Base-by-base conservation (phyloP, 495 filamentous ascomycete genomes). In the Penicillium samsonianum region DNA sequence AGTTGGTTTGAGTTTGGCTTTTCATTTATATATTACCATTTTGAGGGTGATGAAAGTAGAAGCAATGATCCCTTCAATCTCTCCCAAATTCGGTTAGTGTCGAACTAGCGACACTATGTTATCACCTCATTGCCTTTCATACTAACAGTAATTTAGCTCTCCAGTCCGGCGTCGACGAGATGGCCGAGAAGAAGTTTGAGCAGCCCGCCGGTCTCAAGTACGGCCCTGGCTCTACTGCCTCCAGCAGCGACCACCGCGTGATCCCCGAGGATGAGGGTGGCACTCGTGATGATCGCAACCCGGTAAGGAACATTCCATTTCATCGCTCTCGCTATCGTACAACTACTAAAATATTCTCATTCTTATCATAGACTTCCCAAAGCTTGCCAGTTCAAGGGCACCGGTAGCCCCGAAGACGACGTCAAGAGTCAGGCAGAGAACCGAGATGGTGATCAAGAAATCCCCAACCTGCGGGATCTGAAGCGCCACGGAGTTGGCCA, bases 261-360 rank as follows among this genome's bases (percentile, higher is more conserved):
- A 80, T 84, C 23, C 80, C 80, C 6, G 68, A 75, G 41, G 68
- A 72, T 17, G 79, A 85, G 62, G 80, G 82, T 30, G 82, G 81
- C 9, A 73, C 64, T 37, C 64, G 77, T 26, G 74, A 79, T 50
- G 68, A 63, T 43, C 75, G 78, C 22, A 79, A 80, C n/a, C 55
- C 59, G 74, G 69, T 76, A 58, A 68, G 72, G 26, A 28, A 28
- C 1, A 28, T 28, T 28, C 8, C 10, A 10, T 10, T 2, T 9
- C 26, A 28, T 28, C 26, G 8, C 7, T 9, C 26, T 11, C 8
- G 11, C 26, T 28, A 25, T 25, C 31, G 37, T 23, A 20, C 14
- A 57, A 3, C 30, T 42, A 5, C 52, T 56, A 45, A 65, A 30
- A 35, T 30, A 19, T 41, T 43, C 26, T 56, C 51, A n/a, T n/a